A percentile compares a stretch with the other conserved stretches of the same genome.
These are phyloP conservation scores for Rhododendron vialii DNA, from an alignment of 148 eudicot species.

Conservation along the genomic window DNA sequence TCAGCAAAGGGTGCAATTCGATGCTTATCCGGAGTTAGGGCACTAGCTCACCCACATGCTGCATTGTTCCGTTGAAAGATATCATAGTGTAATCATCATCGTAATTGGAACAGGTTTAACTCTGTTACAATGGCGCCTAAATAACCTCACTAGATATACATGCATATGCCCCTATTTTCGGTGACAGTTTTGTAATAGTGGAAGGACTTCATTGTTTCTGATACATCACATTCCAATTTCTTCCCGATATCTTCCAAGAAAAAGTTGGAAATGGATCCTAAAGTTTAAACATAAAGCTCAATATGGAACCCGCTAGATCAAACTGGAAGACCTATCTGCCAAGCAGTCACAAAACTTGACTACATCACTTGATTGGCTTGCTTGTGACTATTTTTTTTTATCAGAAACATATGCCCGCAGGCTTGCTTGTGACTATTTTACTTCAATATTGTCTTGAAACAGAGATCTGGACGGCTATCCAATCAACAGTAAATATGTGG, in stretches of 20 bases:
- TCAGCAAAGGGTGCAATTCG: conserved; percentile 5
- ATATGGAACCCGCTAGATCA: not conserved
- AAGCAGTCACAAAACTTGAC: not conserved
- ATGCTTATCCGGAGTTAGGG: conserved; percentile 28
- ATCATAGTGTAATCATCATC: conserved; percentile 20
- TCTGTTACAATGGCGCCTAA: not conserved
- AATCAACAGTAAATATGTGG: not conserved
- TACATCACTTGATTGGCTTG: not conserved
- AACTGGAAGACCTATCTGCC: too few relatives aligned
- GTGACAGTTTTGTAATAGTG: not conserved
- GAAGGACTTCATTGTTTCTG: not conserved
- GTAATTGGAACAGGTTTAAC: not conserved
- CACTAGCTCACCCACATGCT: conserved; percentile 10
- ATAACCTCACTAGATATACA: not conserved
- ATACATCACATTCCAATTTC: not conserved
- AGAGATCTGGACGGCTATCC: not conserved
- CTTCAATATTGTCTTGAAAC: not conserved
- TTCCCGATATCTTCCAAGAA: not conserved
- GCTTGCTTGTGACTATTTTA: too few relatives aligned
- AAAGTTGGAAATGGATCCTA: not conserved
- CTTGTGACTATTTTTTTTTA: not conserved
- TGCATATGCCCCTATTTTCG: not conserved
- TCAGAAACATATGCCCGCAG: too few relatives aligned
- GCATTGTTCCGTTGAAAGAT: conserved; percentile 28
- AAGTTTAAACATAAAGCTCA: not conserved